A percentile compares a stretch with the other conserved stretches of the same genome.
Evolutionary conservation across 2,329 filamentous ascomycete species (phyloP).

Genomic region (Colletotrichum trifolii): DNA sequence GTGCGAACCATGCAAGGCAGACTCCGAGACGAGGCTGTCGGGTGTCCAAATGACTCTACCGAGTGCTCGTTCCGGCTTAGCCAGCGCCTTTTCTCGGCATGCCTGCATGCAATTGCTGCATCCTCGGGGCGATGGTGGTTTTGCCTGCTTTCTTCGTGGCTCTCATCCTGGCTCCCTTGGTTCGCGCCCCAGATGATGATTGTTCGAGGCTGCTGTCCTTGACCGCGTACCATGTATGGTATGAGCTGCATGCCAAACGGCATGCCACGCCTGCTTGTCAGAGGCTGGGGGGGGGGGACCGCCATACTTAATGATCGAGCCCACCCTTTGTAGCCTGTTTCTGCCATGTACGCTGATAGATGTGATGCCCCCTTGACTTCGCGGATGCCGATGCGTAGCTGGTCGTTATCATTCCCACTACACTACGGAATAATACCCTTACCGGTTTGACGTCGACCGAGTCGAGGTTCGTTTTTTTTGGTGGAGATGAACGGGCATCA

Average conservation of each 20-base stretch:
- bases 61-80: background rate
- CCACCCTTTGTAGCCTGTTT: slow-evolving; percentile 10
- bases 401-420: too few relatives aligned
- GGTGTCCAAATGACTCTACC: slow-evolving; percentile 3
- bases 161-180: background rate
- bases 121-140: background rate
- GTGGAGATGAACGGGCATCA: too few relatives aligned
- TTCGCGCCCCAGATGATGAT: slow-evolving; percentile 12
- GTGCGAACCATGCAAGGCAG: slow-evolving; percentile 18
- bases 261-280: slow-evolving; percentile 11
- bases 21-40: slow-evolving; percentile 25
- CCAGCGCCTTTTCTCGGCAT: slow-evolving; percentile 22
- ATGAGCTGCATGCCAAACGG: slow-evolving; percentile 12
- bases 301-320: slow-evolving; percentile 24
- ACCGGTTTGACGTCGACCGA: too few relatives aligned
- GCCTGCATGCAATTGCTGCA: slow-evolving; percentile 16
- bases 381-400: too few relatives aligned
- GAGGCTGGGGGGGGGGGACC: background rate
- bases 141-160: background rate
- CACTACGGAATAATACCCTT: too few relatives aligned
- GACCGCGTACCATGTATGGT: too few relatives aligned
- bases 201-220: too few relatives aligned
- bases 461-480: too few relatives aligned
- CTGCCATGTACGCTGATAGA: slow-evolving; percentile 1
- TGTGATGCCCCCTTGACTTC: background rate